Evolutionary conservation across 139 green algal species (phyloP), one percentile per base, ranked within the genome.

Genomic region (Cymbomonas tetramitiformis): DNA sequence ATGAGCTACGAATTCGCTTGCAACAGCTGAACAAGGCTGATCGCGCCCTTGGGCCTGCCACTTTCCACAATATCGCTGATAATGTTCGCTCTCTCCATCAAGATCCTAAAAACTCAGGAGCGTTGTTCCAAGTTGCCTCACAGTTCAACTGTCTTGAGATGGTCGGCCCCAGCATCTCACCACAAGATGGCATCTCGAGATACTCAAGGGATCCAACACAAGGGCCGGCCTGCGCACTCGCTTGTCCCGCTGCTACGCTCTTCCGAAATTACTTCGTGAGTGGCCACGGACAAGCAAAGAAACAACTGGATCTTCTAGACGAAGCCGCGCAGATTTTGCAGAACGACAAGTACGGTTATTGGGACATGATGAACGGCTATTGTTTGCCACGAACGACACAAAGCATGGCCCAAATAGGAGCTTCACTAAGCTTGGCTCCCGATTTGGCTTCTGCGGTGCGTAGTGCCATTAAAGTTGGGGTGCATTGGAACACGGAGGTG

Each of bases 111-210:
- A 51, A 51, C 44, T n/a, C 44, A 23, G 44, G 44, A 9, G 12
- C 15, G n/a, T 9, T 51, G n/a, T 51, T 51, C 44, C 10, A 26
- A 21, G 44, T 23, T n/a, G 44, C 44, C n/a, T 51, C 44, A 9
- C 44, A 51, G 44, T 51, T n/a, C 44, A 51, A 51, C 44, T 51
- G 18, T 21, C 44, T 51, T 21, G 44, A 51, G 26, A 51, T 23
- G 15, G 15, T 51, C n/a, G 15, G 44, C 15, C 15, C 44, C 18
- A 9, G 44, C 15, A 21, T 31, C 9, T 31, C 44, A 21, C 44
- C 44, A n/a, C n/a, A n/a, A 21, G 15, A 51, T 21, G 44, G 44
- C 10, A 51, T 51, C 44, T 31, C 44, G 44, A 12, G 26, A 9
- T 51, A 51, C 44, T n/a, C 9, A n/a, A 23, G 15, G 15, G 44